phyloP scores from a whole-genome alignment of 2,329 filamentous ascomycete genomes.

The Neopestalotiopsis sp. region DNA sequence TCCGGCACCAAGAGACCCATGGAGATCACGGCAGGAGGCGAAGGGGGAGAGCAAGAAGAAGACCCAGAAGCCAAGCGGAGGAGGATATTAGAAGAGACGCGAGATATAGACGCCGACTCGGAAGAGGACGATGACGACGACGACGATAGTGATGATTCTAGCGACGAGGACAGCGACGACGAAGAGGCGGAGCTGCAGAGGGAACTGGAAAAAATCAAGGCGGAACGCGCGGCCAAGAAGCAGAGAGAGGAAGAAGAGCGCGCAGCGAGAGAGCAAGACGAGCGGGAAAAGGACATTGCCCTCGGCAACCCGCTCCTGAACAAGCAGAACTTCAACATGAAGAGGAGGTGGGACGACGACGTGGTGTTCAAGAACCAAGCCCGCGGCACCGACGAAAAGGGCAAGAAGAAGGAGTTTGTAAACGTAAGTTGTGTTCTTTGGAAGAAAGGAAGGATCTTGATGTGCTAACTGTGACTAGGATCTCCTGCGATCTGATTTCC shows the following conservation, averaged over 20 bases:
- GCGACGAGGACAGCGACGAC: constrained; percentile 66
- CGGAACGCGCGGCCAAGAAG: constrained; percentile 79
- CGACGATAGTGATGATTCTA: constrained; percentile 59
- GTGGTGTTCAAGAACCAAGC: constrained; percentile 99
- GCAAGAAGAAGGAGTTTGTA: constrained; percentile 91
- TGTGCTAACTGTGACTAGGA: constrained; percentile 57
- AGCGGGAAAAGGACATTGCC: constrained; percentile 86
- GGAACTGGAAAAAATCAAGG: constrained; percentile 92
- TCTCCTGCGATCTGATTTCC: constrained; percentile 91
- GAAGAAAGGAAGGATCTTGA: not conserved
- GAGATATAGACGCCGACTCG: constrained; percentile 83
- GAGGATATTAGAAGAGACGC: constrained; percentile 84
- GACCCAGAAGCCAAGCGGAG: constrained; percentile 82
- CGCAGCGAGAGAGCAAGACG: constrained; percentile 80
- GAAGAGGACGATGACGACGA: constrained; percentile 66
- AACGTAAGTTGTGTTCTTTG: constrained; percentile 65
- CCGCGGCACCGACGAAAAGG: constrained; percentile 88
- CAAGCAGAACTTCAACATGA: constrained; percentile 85
- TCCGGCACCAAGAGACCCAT: constrained; percentile 67
- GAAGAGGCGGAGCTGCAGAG: constrained; percentile 88
- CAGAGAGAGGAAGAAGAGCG: constrained; percentile 83
- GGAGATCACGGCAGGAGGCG: constrained; percentile 50
- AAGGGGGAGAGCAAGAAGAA: constrained; percentile 70
- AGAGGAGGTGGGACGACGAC: constrained; percentile 93
- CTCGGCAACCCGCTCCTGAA: constrained; percentile 92